phyloP scores from a whole-genome alignment of 345 rosid species.

The Populus alba region DNA sequence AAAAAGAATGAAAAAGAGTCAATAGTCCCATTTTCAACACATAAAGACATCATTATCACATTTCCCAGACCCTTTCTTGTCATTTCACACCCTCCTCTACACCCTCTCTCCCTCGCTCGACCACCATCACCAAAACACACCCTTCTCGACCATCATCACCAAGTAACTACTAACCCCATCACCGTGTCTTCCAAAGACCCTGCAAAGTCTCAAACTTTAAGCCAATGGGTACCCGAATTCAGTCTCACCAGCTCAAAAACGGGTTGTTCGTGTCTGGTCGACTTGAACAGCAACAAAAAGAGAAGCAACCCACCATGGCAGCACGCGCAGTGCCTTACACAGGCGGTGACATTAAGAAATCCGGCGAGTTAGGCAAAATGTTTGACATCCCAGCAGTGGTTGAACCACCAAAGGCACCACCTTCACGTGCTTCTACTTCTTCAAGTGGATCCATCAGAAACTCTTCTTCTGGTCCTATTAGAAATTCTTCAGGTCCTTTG shows the following conservation, averaged over 20 bases:
- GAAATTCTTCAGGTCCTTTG: slow-evolving; percentile 74
- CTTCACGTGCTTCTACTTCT: slow-evolving; percentile 61
- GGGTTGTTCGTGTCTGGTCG: slow-evolving; percentile 83
- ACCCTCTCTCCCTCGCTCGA: not conserved
- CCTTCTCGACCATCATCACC: not conserved
- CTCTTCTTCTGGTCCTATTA: slow-evolving; percentile 49
- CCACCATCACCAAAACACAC: not conserved
- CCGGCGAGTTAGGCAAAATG: slow-evolving; percentile 96
- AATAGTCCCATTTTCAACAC: not conserved
- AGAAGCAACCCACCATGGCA: slow-evolving; percentile 76
- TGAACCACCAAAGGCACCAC: slow-evolving; percentile 23
- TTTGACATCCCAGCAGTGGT: slow-evolving; percentile 68
- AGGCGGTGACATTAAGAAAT: slow-evolving; percentile 88
- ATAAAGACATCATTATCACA: slow-evolving; percentile 5
- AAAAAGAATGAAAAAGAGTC: not conserved
- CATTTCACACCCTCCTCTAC: not conserved
- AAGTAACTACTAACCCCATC: not conserved
- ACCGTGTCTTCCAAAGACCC: not conserved
- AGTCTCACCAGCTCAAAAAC: slow-evolving; percentile 83
- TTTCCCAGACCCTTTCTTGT: not conserved
- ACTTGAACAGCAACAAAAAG: slow-evolving; percentile 57
- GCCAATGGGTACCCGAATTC: slow-evolving; percentile 67
- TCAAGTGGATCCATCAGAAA: slow-evolving; percentile 80
- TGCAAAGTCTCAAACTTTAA: not conserved
- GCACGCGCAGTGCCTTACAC: slow-evolving; percentile 81